Conservation (phyloP, 2,329 filamentous ascomycete species). For the Scytalidium lignicola region DNA sequence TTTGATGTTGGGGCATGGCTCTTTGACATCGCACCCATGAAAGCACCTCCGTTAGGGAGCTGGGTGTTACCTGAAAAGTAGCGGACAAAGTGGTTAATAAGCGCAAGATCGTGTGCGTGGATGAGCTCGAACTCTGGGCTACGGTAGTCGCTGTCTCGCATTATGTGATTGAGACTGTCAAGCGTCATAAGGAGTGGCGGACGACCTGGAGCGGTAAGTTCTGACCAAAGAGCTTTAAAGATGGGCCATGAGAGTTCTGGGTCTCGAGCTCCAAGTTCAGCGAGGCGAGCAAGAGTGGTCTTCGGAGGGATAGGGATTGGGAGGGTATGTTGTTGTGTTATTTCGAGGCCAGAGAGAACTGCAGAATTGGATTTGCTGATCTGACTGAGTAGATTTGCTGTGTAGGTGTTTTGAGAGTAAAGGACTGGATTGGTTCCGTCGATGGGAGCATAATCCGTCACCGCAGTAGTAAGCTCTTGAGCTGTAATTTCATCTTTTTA, state of each 20-base stretch:
- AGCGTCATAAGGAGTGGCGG: constrained; percentile 64
- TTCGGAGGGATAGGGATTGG: constrained; percentile 52
- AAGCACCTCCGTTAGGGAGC: constrained; percentile 69
- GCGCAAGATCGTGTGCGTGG: constrained; percentile 78
- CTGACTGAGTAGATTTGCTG: constrained; percentile 66
- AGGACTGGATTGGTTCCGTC: constrained; percentile 49
- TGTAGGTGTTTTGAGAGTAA: constrained; percentile 78
- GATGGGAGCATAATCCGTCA: constrained; percentile 74
- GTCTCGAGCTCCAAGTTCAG: constrained; percentile 64
- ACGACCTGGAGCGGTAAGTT: constrained; percentile 55
- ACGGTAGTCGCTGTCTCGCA: constrained; percentile 73
- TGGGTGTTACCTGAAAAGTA: constrained; percentile 56
- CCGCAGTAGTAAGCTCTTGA: constrained; percentile 73
- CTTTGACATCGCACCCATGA: constrained; percentile 69
- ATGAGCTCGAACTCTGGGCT: constrained; percentile 65
- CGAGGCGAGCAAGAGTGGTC: constrained; percentile 62
- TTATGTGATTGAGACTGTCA: constrained; percentile 77
- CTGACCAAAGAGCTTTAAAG: constrained; percentile 75
- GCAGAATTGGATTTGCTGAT: constrained; percentile 67
- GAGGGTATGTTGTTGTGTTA: constrained; percentile 51
- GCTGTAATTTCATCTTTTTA: constrained; percentile 40
- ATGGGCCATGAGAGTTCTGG: constrained; percentile 74
- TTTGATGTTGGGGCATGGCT: constrained; percentile 63
- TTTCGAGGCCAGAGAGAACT: constrained; percentile 50
- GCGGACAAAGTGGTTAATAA: constrained; percentile 71